Conservation (phyloP, 1,284 basidiomycete species). For the Mycena citricolor region DNA sequence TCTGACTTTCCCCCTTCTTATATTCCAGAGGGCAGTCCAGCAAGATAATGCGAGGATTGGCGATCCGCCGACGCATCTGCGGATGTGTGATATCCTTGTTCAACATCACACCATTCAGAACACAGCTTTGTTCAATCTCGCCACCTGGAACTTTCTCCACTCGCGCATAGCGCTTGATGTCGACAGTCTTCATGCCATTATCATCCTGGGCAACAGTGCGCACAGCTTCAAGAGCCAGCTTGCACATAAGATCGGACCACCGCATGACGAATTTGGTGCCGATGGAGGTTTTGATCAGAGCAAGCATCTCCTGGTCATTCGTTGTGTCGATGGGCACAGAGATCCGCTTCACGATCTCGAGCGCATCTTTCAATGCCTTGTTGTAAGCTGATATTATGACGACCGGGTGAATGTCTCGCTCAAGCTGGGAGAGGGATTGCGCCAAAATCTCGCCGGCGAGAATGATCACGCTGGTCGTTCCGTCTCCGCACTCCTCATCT, state of each 20-base stretch:
- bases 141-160: slow-evolving; percentile 98
- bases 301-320: slow-evolving; percentile 90
- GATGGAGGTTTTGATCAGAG: slow-evolving; percentile 97
- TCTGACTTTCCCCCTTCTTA: slow-evolving; percentile 98
- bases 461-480: slow-evolving; percentile 97
- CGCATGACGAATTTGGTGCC: slow-evolving; percentile 98
- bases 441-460: slow-evolving; percentile 99
- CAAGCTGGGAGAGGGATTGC: slow-evolving; percentile 88
- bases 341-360: slow-evolving; percentile 85
- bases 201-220: slow-evolving; percentile 76
- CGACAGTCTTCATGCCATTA: slow-evolving; percentile 79
- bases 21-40: slow-evolving; percentile 98
- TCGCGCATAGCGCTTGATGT: slow-evolving; percentile 96
- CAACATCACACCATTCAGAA: slow-evolving; percentile 91
- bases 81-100: slow-evolving; percentile 99
- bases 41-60: slow-evolving; percentile 86
- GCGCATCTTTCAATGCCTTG: slow-evolving; percentile 89
- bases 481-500: slow-evolving; percentile 98
- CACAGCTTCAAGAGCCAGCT: slow-evolving; percentile 89
- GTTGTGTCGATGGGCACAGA: slow-evolving; percentile 89
- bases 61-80: slow-evolving; percentile 91
- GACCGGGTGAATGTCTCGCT: slow-evolving; percentile 97
- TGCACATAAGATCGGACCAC: slow-evolving; percentile 98
- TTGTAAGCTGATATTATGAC: slow-evolving; percentile 99
- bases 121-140: slow-evolving; percentile 91